Conservation (phyloP, 1,284 basidiomycete genomes). For the Vanrija sp. region DNA sequence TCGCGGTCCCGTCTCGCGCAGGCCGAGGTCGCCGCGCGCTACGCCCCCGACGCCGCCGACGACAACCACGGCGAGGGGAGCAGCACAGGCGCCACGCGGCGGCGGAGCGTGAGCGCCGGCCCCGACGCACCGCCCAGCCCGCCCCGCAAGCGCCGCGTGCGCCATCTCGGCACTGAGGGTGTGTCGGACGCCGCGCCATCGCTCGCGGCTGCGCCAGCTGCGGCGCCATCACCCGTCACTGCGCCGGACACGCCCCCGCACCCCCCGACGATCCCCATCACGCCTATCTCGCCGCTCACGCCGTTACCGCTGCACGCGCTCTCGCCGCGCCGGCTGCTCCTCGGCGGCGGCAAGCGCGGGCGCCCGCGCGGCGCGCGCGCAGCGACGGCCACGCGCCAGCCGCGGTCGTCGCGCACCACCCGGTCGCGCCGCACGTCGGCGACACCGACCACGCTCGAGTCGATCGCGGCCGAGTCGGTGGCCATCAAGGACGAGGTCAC, state of each 20-base stretch:
- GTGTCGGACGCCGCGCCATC: neutral
- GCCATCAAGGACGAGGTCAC: constrained; percentile 25
- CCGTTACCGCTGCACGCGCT: too few relatives aligned
- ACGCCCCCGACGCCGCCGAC: too few relatives aligned
- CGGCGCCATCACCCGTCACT: too few relatives aligned
- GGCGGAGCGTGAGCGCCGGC: neutral
- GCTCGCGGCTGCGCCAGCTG: neutral
- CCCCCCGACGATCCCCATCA: neutral
- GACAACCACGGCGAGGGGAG: constrained; percentile 12
- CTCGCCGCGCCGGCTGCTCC: neutral
- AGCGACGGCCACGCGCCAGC: neutral
- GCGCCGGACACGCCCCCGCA: neutral
- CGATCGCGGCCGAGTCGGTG: constrained; percentile 22
- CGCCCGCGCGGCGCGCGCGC: neutral
- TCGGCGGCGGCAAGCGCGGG: constrained; percentile 3
- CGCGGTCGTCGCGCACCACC: constrained; percentile 7
- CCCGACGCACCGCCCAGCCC: neutral
- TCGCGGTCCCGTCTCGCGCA: too few relatives aligned
- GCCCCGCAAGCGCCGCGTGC: neutral
- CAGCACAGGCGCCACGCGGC: constrained; percentile 10
- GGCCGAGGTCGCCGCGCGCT: too few relatives aligned
- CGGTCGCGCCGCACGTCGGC: constrained; percentile 13
- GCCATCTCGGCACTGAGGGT: neutral
- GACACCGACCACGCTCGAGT: constrained; percentile 22
- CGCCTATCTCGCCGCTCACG: too few relatives aligned